Evolutionary conservation across 306 rosid genomes (phyloP).

Genomic region (Trifolium fragiferum): DNA sequence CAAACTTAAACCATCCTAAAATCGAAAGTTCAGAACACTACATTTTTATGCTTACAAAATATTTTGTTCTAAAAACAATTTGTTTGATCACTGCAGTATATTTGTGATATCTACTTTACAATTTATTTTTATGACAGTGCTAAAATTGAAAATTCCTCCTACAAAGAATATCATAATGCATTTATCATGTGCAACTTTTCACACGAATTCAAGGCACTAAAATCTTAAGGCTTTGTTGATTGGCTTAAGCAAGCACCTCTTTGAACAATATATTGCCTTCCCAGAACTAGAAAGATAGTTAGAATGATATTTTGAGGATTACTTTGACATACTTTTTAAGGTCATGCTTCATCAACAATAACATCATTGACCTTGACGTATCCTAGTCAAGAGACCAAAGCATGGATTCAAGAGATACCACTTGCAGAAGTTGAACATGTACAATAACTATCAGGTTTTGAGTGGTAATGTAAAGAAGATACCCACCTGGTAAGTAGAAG

Average conservation of each 20-base stretch:
- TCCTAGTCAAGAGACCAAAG: neutral
- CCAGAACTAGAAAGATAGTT: conserved; percentile 1
- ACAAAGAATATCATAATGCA: conserved; percentile 14
- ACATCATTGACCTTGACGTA: conserved; percentile 49
- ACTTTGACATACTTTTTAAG: conserved; percentile 26
- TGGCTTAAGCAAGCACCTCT: conserved; percentile 31
- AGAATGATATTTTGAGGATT: conserved; percentile 19
- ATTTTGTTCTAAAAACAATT: neutral
- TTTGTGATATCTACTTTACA: neutral
- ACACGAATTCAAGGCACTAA: neutral
- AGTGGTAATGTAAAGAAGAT: conserved; percentile 5
- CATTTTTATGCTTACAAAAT: neutral
- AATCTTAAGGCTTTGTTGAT: conserved; percentile 9
- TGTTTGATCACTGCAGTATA: neutral
- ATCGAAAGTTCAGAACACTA: neutral
- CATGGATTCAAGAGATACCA: too few species aligned
- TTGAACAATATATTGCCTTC: conserved; percentile 21
- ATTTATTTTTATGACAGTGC: neutral
- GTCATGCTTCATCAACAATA: conserved; percentile 35
- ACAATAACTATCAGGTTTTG: too few species aligned
- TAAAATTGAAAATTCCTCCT: conserved; percentile 15
- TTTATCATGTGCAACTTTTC: conserved; percentile 4
- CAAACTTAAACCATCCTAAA: neutral
- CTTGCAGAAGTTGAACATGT: too few species aligned
- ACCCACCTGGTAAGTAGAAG: conserved; percentile 81